These are phyloP conservation scores for Amphibolis antarctica DNA, from an alignment of 106 monocot genomes.

Conservation along the genomic window DNA sequence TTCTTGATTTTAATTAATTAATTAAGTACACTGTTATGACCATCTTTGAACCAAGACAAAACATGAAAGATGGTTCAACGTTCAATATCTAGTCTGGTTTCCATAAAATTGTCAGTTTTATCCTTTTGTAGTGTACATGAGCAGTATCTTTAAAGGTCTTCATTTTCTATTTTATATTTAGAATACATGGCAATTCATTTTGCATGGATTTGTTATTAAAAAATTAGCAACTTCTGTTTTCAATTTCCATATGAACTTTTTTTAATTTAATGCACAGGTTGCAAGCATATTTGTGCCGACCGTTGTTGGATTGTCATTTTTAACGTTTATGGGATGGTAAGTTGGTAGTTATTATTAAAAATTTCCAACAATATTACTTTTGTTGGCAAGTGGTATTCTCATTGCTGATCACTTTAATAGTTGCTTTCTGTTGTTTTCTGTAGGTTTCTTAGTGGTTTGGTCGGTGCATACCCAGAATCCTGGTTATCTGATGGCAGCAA, in stretches of 20 bases:
- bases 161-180: too few species aligned
- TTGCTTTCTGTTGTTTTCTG: not conserved
- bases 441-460: slow-evolving; percentile 34
- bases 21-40: too few species aligned
- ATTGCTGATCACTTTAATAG: not conserved
- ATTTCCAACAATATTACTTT: not conserved
- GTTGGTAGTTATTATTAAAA: not conserved
- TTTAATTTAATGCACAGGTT: slow-evolving; percentile 10
- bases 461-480: slow-evolving; percentile 52
- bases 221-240: not conserved
- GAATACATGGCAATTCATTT: too few species aligned
- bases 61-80: too few species aligned
- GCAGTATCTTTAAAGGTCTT: too few species aligned
- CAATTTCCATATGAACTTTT: not conserved
- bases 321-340: slow-evolving; percentile 87
- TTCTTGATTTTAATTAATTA: too few species aligned
- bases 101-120: too few species aligned
- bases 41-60: too few species aligned
- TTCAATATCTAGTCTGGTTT: too few species aligned
- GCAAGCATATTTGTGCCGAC: slow-evolving; percentile 85
- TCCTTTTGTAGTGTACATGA: too few species aligned
- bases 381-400: not conserved
- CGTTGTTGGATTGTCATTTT: slow-evolving; percentile 55
- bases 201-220: too few species aligned
- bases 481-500: slow-evolving; percentile 92